phyloP scores from a whole-genome alignment of 306 rosid species.

The Carpinus fangiana region DNA sequence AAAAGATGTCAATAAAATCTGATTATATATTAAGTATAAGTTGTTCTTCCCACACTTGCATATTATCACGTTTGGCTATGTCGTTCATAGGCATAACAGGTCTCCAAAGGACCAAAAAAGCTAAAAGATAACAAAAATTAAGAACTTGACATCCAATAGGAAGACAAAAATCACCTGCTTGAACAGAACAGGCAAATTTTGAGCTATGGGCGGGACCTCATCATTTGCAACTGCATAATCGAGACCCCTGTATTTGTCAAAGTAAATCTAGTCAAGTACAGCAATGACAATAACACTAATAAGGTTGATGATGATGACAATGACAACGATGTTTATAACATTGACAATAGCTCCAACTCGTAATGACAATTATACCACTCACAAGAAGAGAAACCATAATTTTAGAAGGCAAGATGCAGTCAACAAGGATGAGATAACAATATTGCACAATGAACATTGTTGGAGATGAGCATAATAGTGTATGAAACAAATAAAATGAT shows the following conservation, averaged over 20 bases:
- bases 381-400: background rate
- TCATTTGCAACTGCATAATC: constrained; percentile 72
- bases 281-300: constrained; percentile 2
- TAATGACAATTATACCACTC: background rate
- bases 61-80: background rate
- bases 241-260: constrained; percentile 62
- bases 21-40: background rate
- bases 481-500: background rate
- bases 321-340: background rate
- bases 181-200: constrained; percentile 50
- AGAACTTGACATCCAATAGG: background rate
- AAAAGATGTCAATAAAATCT: background rate
- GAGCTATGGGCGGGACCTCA: constrained; percentile 40
- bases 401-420: background rate
- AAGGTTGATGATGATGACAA: background rate
- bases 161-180: constrained; percentile 57
- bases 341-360: background rate
- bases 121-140: background rate
- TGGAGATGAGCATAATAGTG: background rate
- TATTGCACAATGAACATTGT: background rate
- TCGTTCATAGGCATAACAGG: background rate
- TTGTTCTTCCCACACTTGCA: background rate
- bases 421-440: background rate
- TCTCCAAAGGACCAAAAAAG: background rate
- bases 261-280: constrained; percentile 30